These are phyloP conservation scores for Apiospora arundinis DNA, from an alignment of 2,329 filamentous ascomycete genomes.

Conservation along the genomic window DNA sequence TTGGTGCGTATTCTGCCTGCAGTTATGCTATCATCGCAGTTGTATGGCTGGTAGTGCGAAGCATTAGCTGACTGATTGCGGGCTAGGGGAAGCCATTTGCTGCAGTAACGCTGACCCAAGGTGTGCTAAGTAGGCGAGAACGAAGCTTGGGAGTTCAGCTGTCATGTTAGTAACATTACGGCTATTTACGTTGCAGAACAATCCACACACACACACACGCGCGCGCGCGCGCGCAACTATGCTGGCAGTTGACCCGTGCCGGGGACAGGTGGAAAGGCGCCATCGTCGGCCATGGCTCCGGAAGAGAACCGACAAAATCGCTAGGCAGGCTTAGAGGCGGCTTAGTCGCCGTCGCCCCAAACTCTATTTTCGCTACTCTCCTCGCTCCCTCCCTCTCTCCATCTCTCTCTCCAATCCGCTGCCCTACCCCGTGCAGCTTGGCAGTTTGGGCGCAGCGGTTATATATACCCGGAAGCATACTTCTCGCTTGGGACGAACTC, in stretches of 20 bases:
- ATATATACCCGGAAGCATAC: conserved; percentile 5
- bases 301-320: no score
- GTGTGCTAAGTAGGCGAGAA: background rate
- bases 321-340: background rate
- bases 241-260: background rate
- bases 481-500: conserved; percentile 3
- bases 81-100: background rate
- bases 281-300: background rate
- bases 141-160: background rate
- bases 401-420: background rate
- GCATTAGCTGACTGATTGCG: background rate
- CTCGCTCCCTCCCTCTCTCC: background rate
- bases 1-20: background rate
- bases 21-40: background rate
- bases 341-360: background rate
- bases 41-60: no score
- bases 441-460: background rate
- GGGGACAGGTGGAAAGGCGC: background rate
- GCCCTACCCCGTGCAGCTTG: background rate
- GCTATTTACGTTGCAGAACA: background rate
- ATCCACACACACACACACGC: no score
- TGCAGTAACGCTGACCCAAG: background rate
- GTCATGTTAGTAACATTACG: background rate
- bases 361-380: background rate
- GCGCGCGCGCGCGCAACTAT: no score